Conservation (phyloP, 2,329 filamentous ascomycete genomes). For the Aureobasidium sp. region DNA sequence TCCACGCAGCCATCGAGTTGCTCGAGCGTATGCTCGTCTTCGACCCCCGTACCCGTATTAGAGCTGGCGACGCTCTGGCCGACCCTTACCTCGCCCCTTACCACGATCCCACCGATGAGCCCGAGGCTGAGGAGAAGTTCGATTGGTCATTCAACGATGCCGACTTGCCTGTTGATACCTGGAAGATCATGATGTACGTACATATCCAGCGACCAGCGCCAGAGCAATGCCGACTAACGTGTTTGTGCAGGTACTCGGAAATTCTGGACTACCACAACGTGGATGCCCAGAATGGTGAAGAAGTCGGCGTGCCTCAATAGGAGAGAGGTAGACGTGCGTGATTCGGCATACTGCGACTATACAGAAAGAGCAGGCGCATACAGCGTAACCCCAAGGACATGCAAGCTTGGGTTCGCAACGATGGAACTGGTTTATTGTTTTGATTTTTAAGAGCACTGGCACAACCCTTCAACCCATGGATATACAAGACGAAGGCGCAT, state of each 20-base stretch:
- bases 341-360: background rate
- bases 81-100: constrained; percentile 95
- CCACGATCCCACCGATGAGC: constrained; percentile 95
- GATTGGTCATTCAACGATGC: constrained; percentile 99
- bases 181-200: constrained; percentile 99
- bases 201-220: background rate
- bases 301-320: constrained; percentile 4
- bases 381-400: constrained; percentile 5
- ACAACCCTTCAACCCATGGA: background rate
- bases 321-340: background rate
- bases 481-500: background rate
- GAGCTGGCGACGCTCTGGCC: constrained; percentile 72
- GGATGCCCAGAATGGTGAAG: constrained; percentile 41
- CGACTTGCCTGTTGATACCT: constrained; percentile 94
- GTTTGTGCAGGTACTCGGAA: constrained; percentile 73
- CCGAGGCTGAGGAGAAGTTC: constrained; percentile 91
- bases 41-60: constrained; percentile 91
- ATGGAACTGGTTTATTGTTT: constrained; percentile 11
- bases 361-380: constrained; percentile 10
- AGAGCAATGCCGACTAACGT: background rate
- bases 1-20: constrained; percentile 67
- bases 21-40: constrained; percentile 97
- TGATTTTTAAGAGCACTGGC: constrained; percentile 5
- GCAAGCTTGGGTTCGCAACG: constrained; percentile 9
- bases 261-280: constrained; percentile 98